Base-by-base conservation (phyloP, 1,139 yeast genomes). In the Blastobotrys capitulatus region DNA sequence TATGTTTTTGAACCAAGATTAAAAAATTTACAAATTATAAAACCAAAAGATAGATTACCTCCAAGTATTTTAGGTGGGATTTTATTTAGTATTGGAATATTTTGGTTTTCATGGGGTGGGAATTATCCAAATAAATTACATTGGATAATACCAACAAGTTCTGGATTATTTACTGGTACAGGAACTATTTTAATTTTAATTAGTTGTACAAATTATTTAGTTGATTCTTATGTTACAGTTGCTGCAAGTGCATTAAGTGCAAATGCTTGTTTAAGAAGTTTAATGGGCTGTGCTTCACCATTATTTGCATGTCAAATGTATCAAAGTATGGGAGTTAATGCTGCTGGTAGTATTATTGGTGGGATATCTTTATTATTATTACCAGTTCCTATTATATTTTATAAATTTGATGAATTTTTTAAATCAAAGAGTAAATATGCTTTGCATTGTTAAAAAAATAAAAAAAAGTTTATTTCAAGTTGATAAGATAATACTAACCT, bases 211-310 rank as follows among this genome's bases (percentile, higher is more conserved):
- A 85, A 82, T 62, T 87, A 87, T 65, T 76, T 87, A 58, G 81
- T 87, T 59, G 96, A 87, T 65, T 73, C 84, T 38, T 88, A 86
- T 63, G 72, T 86, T 56, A 65, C 80, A 51, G 80, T 83, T 59
- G 94, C 95, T 5, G 95, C 95, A 5, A 84, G 95, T 22, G 96
- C 95, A 1, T 72, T 88, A 57, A 95, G 96, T 8, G 95, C 85
- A n/a, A 86, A 86, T 63, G 80, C 95, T 0, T 80, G 88, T 61
- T 71, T 88, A 60, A 80, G 97, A 73, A 80, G 89, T 54, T 82
- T 71, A 0, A 76, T 78, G 58, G 87, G 83, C 52, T 84, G 82
- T 44, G 76, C 75, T 2, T 88, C 89, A 77, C 96, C 96, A 38
- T 72, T 89, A 52, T 89, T 89, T 61, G 77, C 82, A 2, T 67